Percentiles rank a stretch among this genome's conserved stretches.
These are phyloP conservation scores for Endocarpon pusillum DNA, from an alignment of 495 filamentous ascomycete genomes.

Conservation along the genomic window DNA sequence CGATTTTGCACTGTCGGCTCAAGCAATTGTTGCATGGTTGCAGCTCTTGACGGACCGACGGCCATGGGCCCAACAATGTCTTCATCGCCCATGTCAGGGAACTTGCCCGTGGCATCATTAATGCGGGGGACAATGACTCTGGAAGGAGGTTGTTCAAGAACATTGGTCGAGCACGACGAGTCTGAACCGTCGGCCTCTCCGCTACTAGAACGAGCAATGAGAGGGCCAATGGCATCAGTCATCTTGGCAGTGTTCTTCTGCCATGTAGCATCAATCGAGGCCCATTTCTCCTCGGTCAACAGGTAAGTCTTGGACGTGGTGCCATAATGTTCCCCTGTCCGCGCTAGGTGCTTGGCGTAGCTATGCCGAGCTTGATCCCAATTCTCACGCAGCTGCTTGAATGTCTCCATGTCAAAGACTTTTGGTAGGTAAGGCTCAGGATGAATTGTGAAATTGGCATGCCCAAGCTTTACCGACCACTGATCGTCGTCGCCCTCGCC, in stretches of 20 bases:
- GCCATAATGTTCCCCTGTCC: conserved; percentile 76
- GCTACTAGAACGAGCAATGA: conserved; percentile 11
- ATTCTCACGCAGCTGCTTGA: conserved; percentile 50
- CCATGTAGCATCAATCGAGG: conserved; percentile 57
- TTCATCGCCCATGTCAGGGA: conserved; percentile 70
- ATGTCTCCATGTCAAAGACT: conserved; percentile 36
- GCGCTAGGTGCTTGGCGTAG: conserved; percentile 67
- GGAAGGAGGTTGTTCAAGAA: conserved; percentile 25
- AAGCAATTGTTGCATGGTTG: background rate
- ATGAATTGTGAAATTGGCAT: conserved; percentile 81
- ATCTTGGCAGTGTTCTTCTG: conserved; percentile 32
- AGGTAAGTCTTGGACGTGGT: conserved; percentile 66
- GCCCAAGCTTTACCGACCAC: conserved; percentile 70
- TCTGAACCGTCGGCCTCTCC: conserved; percentile 10
- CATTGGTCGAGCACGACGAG: conserved; percentile 22
- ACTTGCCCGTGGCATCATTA: conserved; percentile 39
- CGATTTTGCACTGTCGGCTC: conserved; percentile 14
- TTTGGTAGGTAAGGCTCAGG: conserved; percentile 66
- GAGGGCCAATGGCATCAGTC: conserved; percentile 21
- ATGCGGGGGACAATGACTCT: conserved; percentile 38
- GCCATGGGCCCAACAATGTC: conserved; percentile 90
- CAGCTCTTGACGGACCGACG: conserved; percentile 24
- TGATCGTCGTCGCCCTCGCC: conserved; percentile 51
- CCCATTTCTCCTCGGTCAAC: conserved; percentile 74
- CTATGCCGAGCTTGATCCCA: conserved; percentile 71